phyloP scores from a whole-genome alignment of 768 basidiomycete species.

The Termitomyces sp. region DNA sequence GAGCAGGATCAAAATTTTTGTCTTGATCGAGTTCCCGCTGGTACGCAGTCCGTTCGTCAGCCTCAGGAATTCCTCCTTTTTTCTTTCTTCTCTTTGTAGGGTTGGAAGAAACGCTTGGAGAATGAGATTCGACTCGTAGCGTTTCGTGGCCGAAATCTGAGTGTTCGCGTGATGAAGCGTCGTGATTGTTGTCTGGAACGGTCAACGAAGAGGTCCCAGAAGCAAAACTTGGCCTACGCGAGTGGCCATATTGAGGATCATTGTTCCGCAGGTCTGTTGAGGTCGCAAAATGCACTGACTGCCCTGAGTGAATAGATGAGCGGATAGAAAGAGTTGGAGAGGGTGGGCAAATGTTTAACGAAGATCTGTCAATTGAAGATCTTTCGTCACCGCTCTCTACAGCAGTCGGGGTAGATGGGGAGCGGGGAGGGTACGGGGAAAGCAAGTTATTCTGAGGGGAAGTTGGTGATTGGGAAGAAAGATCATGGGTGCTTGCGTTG shows the following conservation, averaged over 20 bases:
- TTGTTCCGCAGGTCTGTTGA: constrained; percentile 62
- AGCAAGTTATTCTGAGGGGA: constrained; percentile 12
- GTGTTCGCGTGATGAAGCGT: constrained; percentile 1
- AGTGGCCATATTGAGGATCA: constrained; percentile 44
- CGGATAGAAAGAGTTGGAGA: constrained; percentile 72
- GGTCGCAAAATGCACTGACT: constrained; percentile 42
- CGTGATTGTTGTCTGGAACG: constrained; percentile 38
- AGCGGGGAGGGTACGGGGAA: constrained; percentile 18
- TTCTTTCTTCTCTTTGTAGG: constrained; percentile 20
- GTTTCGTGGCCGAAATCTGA: constrained; percentile 25
- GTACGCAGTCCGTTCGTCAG: constrained; percentile 23
- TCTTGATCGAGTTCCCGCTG: constrained; percentile 33
- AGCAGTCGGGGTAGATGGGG: background rate
- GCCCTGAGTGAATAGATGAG: constrained; percentile 36
- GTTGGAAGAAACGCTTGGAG: constrained; percentile 27
- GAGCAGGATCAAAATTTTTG: constrained; percentile 47
- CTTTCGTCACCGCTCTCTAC: constrained; percentile 34
- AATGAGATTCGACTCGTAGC: constrained; percentile 28
- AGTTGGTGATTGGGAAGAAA: background rate
- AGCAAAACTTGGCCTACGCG: constrained; percentile 48
- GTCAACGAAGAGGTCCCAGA: constrained; percentile 47
- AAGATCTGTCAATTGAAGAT: constrained; percentile 12
- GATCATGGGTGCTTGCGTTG: background rate
- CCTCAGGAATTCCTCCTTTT: constrained; percentile 17
- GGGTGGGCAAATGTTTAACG: constrained; percentile 39